Evolutionary conservation across 2,329 filamentous ascomycete genomes (phyloP).

Genomic region (Chrysoporthe cubensis): DNA sequence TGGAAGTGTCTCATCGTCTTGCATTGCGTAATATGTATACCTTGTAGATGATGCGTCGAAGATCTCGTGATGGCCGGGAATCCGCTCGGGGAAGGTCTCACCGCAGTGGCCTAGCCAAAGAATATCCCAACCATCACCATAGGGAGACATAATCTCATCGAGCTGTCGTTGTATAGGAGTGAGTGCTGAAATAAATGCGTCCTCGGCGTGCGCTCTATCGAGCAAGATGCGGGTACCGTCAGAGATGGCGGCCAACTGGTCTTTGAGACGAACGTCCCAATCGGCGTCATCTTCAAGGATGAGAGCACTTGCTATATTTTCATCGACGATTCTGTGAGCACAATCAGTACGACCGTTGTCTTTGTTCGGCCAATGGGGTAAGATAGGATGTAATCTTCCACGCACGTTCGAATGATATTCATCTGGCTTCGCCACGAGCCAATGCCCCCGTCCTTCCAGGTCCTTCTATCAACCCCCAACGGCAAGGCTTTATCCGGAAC

Average conservation of each 20-base stretch:
- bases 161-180: not conserved
- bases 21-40: conserved; percentile 28
- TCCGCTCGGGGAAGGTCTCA: conserved; percentile 29
- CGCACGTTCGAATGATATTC: conserved; percentile 40
- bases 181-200: conserved; percentile 2
- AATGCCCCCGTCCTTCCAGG: conserved; percentile 45
- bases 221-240: conserved; percentile 38
- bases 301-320: conserved; percentile 41
- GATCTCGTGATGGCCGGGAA: conserved; percentile 27
- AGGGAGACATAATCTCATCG: conserved; percentile 30
- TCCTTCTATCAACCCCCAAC: conserved; percentile 38
- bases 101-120: conserved; percentile 46
- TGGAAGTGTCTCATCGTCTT: conserved; percentile 23
- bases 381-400: conserved; percentile 2
- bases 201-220: conserved; percentile 30
- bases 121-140: conserved; percentile 42
- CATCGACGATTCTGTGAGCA: conserved; percentile 37
- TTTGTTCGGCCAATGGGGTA: not conserved
- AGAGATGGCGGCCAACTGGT: conserved; percentile 39
- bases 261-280: conserved; percentile 43
- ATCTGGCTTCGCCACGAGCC: conserved; percentile 38
- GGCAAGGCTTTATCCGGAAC: conserved; percentile 49
- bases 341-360: not conserved
- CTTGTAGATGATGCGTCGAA: conserved; percentile 19
- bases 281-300: conserved; percentile 47